These are phyloP conservation scores for Penicillium sp. DNA, from an alignment of 2,329 filamentous ascomycete genomes.

Conservation along the genomic window DNA sequence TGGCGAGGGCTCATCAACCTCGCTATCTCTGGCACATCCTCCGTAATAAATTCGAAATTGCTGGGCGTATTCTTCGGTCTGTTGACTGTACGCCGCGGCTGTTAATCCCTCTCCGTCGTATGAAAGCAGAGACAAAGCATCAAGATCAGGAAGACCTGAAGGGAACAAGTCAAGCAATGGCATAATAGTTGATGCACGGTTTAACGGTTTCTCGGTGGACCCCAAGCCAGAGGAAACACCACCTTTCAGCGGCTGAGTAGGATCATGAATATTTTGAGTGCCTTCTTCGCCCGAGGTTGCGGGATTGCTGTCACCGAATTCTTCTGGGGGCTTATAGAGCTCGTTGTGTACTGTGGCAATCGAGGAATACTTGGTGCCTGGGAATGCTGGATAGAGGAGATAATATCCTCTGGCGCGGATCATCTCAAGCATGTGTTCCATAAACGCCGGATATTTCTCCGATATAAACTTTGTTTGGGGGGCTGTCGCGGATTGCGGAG, in stretches of 20 bases:
- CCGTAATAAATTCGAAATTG: constrained; percentile 65
- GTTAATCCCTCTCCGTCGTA: constrained; percentile 56
- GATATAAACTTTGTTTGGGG: constrained; percentile 56
- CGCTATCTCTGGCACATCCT: constrained; percentile 53
- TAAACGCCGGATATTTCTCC: constrained; percentile 69
- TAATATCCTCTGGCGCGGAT: constrained; percentile 74
- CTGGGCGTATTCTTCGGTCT: constrained; percentile 53
- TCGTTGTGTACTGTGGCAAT: constrained; percentile 77
- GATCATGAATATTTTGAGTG: constrained; percentile 14
- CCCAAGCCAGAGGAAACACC: constrained; percentile 9
- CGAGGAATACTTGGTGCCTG: constrained; percentile 44
- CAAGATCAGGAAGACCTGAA: constrained; percentile 47
- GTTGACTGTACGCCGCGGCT: constrained; percentile 38
- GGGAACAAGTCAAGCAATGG: constrained; percentile 47
- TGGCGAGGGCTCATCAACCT: constrained; percentile 38
- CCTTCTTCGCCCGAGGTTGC: neutral
- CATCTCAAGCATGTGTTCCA: constrained; percentile 74
- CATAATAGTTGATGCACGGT: constrained; percentile 46
- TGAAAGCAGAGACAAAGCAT: constrained; percentile 57
- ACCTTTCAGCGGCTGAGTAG: constrained; percentile 12
- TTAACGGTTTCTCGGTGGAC: constrained; percentile 25
- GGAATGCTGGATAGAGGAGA: constrained; percentile 70
- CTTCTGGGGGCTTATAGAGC: constrained; percentile 69
- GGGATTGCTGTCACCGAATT: constrained; percentile 36
- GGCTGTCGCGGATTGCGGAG: constrained; percentile 17